Evolutionary conservation across 2,329 filamentous ascomycete genomes (phyloP).

Genomic region (Shiraia sp.): DNA sequence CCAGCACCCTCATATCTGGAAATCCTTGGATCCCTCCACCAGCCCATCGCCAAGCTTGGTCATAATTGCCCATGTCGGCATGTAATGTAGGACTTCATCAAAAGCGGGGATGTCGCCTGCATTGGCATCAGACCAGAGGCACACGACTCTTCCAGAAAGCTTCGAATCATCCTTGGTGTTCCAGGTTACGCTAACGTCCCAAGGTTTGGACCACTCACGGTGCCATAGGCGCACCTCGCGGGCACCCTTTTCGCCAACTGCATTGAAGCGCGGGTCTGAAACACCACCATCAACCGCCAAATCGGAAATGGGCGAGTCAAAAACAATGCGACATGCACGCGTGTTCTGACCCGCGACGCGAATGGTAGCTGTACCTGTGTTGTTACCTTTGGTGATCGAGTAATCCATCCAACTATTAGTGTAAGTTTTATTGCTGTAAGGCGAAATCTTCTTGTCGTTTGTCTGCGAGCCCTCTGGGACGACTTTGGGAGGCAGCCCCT

Average conservation of each 20-base stretch:
- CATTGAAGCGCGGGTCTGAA: slow-evolving; percentile 67
- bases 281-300: slow-evolving; percentile 67
- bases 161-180: slow-evolving; percentile 41
- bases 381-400: slow-evolving; percentile 56
- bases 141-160: slow-evolving; percentile 67
- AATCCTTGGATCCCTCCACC: slow-evolving; percentile 77
- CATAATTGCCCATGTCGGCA: slow-evolving; percentile 78
- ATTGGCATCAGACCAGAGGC: slow-evolving; percentile 89
- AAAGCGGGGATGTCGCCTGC: slow-evolving; percentile 76
- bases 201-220: slow-evolving; percentile 74
- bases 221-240: slow-evolving; percentile 78
- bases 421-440: slow-evolving; percentile 30
- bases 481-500: slow-evolving; percentile 69
- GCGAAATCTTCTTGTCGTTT: slow-evolving; percentile 23
- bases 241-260: slow-evolving; percentile 65
- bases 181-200: slow-evolving; percentile 77
- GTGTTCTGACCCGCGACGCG: slow-evolving; percentile 74
- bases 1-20: slow-evolving; percentile 44
- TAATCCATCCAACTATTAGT: slow-evolving; percentile 64
- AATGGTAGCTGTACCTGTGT: slow-evolving; percentile 63
- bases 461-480: slow-evolving; percentile 47
- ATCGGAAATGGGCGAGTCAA: slow-evolving; percentile 67
- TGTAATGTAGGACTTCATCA: slow-evolving; percentile 75
- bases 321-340: slow-evolving; percentile 74
- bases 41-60: slow-evolving; percentile 77